Base-by-base conservation (phyloP, 208 protist genomes). In the Crithidia expoeki region DNA sequence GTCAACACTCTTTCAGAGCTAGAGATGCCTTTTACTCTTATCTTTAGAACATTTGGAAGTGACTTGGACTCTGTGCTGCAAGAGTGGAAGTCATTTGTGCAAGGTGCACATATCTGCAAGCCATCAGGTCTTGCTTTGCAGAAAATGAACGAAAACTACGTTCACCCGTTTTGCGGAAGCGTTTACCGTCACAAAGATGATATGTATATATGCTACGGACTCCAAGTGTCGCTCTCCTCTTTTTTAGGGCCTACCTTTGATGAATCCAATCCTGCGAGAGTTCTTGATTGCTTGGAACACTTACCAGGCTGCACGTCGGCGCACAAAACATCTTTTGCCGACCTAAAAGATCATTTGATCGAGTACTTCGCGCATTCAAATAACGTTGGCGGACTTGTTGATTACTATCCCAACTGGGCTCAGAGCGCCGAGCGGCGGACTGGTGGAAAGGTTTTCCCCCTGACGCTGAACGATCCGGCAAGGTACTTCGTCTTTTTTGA, bases 401-500 rank as follows among this genome's bases (percentile, higher is more conserved):
- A 97, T 52, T 97, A 95, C 76, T 97, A 97, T 72, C 88, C 87
- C 0, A 85, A 72, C 59, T 97, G 92, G 90, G 89, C 92, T 32
- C 86, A 93, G 52, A 73, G 63, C 9, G 92, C 84, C 5, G 89
- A 97, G 66, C 73, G 83, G 12, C 85, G 92, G 21, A 80, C 51
- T 50, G 89, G 85, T 0, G 92, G 92, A 27, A 97, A 97, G 65
- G 83, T 97, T 0, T 97, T 90, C 62, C 86, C 92, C 5, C 76
- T 95, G 17, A 23, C 50, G 21, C 60, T 60, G 63, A 65, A 77
- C 0, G 74, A 75, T 5, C 57, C 71, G 2, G 34, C 33, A 1
- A 60, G 69, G n/a, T 93, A 88, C 75, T 80, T 86, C 55, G 76
- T 93, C 1, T 97, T 97, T 53, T 97, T 95, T 62, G 92, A 97